Evolutionary conservation across 768 basidiomycete genomes (phyloP), one percentile per base, ranked within the genome.

Genomic region (Pleurotus pulmonarius): DNA sequence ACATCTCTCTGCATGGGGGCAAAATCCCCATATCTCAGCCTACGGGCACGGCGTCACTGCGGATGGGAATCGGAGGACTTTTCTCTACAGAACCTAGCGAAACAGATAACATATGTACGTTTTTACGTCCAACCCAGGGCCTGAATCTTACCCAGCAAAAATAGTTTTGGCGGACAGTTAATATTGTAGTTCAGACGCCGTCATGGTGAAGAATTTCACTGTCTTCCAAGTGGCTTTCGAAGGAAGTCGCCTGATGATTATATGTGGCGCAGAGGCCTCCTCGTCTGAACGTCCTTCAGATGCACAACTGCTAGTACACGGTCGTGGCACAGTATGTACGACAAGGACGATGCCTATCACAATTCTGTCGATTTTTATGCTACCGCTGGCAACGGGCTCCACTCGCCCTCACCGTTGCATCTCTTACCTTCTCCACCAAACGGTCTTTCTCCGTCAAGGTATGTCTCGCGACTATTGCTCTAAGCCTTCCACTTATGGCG

Each of bases 51-150:
- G 43, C 8, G 43, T 7, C n/a, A 22, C 20, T 44, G 48, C 29
- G 29, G 29, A 49, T 38, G 48, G 38, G 48, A 49, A 34, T 49
- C 48, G 26, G 6, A 9, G 48, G 38, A 49, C 34, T 20, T 48
- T 48, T 48, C 22, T 7, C n/a, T 16, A 26, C 5, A n/a, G 9
- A 49, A 34, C 12, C 41, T 11, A 53, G 41, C 51, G 18, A 53
- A 53, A 53, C 51, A 22, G 37, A 53, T 53, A 53, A 53, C 51
- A 53, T 53, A 53, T 53, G 37, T 53, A 53, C 51, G 51, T 53
- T 39, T 24, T 39, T 22, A 53, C 39, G 51, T 53, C 51, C 39
- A 53, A 53, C 22, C n/a, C n/a, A 20, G 51, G 51, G 18, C 51
- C 51, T 53, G 51, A 53, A 53, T 53, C 41, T 53, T 53, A 40